Conservation (phyloP, 2,329 filamentous ascomycete species). For the Beauveria asiatica region DNA sequence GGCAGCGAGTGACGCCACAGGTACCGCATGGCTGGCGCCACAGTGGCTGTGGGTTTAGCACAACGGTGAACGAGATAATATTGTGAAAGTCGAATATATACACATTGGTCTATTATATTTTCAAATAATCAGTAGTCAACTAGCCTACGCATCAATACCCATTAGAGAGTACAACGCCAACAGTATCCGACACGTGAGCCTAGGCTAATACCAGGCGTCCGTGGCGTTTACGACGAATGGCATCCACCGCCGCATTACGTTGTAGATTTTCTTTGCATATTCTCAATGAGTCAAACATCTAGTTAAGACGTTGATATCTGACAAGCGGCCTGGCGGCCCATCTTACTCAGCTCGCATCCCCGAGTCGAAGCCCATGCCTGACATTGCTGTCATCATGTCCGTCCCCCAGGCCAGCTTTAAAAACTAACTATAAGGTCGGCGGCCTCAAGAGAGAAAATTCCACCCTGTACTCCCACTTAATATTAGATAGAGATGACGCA, state of each 20-base stretch:
- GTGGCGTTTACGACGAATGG: too few relatives aligned
- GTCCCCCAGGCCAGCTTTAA: conserved; percentile 1
- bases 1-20: not conserved
- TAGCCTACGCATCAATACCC: not conserved
- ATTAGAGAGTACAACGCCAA: not conserved
- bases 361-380: not conserved
- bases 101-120: too few relatives aligned
- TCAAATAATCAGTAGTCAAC: too few relatives aligned
- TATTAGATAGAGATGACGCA: not conserved
- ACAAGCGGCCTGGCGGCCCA: not conserved
- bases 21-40: not conserved
- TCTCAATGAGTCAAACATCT: not conserved
- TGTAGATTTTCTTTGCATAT: not conserved
- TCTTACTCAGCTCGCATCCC: not conserved
- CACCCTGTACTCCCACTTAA: not conserved
- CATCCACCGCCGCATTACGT: not conserved
- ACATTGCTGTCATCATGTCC: conserved; percentile 7
- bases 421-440: conserved; percentile 8
- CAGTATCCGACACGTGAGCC: not conserved
- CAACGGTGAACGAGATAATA: not conserved
- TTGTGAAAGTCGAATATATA: not conserved
- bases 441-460: not conserved
- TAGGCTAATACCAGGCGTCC: not conserved
- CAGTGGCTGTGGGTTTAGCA: not conserved
- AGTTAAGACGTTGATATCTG: not conserved